Conservation (phyloP, 208 protist species). For the Porcisia deanei region DNA sequence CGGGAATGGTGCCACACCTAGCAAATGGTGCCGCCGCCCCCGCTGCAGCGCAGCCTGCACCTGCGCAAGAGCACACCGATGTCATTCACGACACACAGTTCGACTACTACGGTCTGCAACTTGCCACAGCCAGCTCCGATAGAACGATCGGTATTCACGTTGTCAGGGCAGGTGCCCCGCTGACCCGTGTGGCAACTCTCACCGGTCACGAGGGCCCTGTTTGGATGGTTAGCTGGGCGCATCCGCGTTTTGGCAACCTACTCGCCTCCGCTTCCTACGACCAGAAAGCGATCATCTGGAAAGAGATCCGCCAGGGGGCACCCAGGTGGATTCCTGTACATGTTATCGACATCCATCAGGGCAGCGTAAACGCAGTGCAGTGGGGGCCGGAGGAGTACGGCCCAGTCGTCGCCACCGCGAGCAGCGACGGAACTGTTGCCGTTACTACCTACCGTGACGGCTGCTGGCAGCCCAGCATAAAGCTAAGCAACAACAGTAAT, state of each 20-base stretch:
- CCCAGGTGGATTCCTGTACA: constrained; percentile 64
- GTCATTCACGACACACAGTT: constrained; percentile 98
- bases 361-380: constrained; percentile 80
- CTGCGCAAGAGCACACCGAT: constrained; percentile 77
- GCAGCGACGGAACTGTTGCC: constrained; percentile 78
- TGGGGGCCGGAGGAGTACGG: constrained; percentile 82
- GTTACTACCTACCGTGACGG: constrained; percentile 63
- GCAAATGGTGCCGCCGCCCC: constrained; percentile 7
- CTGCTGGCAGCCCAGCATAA: constrained; percentile 71
- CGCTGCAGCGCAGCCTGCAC: constrained; percentile 10
- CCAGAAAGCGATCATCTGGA: constrained; percentile 97
- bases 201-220: constrained; percentile 96
- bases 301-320: constrained; percentile 47
- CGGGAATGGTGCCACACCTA: constrained; percentile 11
- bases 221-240: constrained; percentile 98
- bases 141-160: constrained; percentile 96
- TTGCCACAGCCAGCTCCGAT: constrained; percentile 98
- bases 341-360: constrained; percentile 71
- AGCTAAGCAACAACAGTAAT: constrained; percentile 79
- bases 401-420: constrained; percentile 65
- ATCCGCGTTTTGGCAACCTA: constrained; percentile 97
- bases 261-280: constrained; percentile 98
- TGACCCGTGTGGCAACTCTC: constrained; percentile 68
- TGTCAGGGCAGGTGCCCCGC: constrained; percentile 47
- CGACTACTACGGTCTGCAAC: constrained; percentile 97